These are phyloP conservation scores for Myochromella boudieri DNA, from an alignment of 768 basidiomycete genomes.

Conservation along the genomic window DNA sequence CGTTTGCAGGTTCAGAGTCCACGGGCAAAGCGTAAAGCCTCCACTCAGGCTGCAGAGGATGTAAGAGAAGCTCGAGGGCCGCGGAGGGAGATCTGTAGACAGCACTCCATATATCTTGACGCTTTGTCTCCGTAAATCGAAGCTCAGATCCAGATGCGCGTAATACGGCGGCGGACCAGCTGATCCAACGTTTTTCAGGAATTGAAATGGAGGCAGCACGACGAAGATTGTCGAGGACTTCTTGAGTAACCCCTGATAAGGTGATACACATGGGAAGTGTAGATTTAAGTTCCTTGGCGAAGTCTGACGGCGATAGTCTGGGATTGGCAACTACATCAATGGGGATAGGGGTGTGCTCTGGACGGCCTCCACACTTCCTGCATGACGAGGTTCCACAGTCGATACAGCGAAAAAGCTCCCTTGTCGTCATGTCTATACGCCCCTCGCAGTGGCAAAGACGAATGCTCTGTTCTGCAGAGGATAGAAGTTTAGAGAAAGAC, in stretches of 20 bases:
- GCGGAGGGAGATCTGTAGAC: conserved; percentile 74
- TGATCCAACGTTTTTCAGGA: conserved; percentile 57
- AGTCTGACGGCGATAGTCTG: conserved; percentile 71
- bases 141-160: conserved; percentile 62
- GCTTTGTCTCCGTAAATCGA: conserved; percentile 81
- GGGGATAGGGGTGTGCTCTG: conserved; percentile 73
- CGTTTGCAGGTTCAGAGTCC: conserved; percentile 68
- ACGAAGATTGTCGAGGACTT: conserved; percentile 53
- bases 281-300: conserved; percentile 76
- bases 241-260: conserved; percentile 48
- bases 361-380: conserved; percentile 84
- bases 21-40: conserved; percentile 75
- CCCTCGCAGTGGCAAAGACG: conserved; percentile 93
- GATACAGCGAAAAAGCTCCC: conserved; percentile 62
- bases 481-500: conserved; percentile 56
- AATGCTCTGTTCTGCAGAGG: conserved; percentile 64
- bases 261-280: conserved; percentile 85
- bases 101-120: conserved; percentile 86
- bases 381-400: conserved; percentile 84
- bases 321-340: conserved; percentile 52
- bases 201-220: conserved; percentile 39
- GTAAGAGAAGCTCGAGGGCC: conserved; percentile 71
- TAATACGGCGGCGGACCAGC: conserved; percentile 69
- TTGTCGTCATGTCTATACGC: conserved; percentile 69
- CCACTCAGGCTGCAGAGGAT: conserved; percentile 83